phyloP scores from a whole-genome alignment of 768 basidiomycete species.

The Naganishia vaughanmartiniae region DNA sequence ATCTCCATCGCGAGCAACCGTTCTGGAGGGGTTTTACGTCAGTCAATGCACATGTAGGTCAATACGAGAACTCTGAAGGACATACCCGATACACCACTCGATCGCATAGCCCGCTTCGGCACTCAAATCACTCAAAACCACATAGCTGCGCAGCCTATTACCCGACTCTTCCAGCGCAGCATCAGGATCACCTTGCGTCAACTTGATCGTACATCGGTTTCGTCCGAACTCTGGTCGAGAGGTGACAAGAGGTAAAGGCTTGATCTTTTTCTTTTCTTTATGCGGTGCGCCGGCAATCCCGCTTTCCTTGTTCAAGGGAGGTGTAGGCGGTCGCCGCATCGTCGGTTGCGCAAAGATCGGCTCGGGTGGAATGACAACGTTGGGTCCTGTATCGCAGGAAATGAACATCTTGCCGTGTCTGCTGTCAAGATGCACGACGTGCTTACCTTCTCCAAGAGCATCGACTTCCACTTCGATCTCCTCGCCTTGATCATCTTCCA shows the following conservation, averaged over 20 bases:
- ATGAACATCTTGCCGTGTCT: constrained; percentile 56
- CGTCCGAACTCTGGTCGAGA: constrained; percentile 80
- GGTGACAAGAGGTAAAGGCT: constrained; percentile 65
- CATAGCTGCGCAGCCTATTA: constrained; percentile 66
- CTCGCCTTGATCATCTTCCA: constrained; percentile 44
- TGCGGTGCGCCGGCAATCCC: constrained; percentile 35
- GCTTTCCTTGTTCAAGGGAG: constrained; percentile 30
- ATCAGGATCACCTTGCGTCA: constrained; percentile 80
- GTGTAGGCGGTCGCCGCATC: constrained; percentile 32
- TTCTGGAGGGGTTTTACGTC: constrained; percentile 53
- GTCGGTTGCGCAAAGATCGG: constrained; percentile 38
- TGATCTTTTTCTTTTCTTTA: constrained; percentile 48
- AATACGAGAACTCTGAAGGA: neutral
- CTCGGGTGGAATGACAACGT: constrained; percentile 48
- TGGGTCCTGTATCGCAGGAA: constrained; percentile 57
- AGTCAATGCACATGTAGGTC: no score
- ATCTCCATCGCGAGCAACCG: constrained; percentile 90
- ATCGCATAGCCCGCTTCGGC: constrained; percentile 92
- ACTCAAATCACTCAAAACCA: constrained; percentile 90
- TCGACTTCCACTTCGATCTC: constrained; percentile 68
- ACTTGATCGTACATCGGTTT: constrained; percentile 83
- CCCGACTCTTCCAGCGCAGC: constrained; percentile 58
- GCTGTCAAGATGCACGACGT: constrained; percentile 61
- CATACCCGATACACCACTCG: constrained; percentile 82
- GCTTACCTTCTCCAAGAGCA: constrained; percentile 76